Conservation (phyloP, 495 filamentous ascomycete species). For the Pyronema domesticum region DNA sequence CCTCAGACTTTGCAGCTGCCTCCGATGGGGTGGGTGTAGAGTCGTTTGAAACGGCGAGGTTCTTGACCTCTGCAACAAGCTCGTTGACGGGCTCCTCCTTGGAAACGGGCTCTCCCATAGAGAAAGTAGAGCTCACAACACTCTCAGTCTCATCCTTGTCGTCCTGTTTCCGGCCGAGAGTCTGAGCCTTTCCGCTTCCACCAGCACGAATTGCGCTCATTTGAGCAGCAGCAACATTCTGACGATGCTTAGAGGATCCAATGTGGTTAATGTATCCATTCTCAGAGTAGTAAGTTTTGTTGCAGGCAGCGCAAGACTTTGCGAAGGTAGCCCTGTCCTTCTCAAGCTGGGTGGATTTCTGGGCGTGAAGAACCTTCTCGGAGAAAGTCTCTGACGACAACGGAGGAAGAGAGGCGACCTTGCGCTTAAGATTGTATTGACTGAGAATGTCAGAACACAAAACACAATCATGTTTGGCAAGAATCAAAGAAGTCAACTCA, state of each 20-base stretch:
- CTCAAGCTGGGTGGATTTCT: slow-evolving; percentile 62
- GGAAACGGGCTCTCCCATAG: slow-evolving; percentile 61
- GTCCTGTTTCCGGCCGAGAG: slow-evolving; percentile 20
- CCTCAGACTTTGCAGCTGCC: slow-evolving; percentile 7
- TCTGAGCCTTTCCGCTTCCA: slow-evolving; percentile 15
- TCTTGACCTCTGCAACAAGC: slow-evolving; percentile 50
- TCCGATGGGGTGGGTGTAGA: slow-evolving; percentile 29
- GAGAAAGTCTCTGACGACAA: slow-evolving; percentile 85
- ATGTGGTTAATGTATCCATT: slow-evolving; percentile 90
- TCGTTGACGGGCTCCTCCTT: slow-evolving; percentile 37
- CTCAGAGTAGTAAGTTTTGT: slow-evolving; percentile 86
- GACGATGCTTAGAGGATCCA: slow-evolving; percentile 75
- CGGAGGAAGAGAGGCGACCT: slow-evolving; percentile 77
- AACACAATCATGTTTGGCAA: background rate
- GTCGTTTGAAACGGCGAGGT: slow-evolving; percentile 47
- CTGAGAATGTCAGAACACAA: slow-evolving; percentile 28
- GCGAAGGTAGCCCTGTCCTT: slow-evolving; percentile 82
- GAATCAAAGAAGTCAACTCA: slow-evolving; percentile 33
- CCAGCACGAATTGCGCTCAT: slow-evolving; percentile 19
- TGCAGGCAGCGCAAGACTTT: slow-evolving; percentile 61
- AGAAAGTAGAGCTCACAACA: slow-evolving; percentile 78
- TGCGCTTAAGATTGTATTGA: slow-evolving; percentile 92
- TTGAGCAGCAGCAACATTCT: slow-evolving; percentile 37
- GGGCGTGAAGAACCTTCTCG: slow-evolving; percentile 89
- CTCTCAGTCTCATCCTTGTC: slow-evolving; percentile 60